These are phyloP conservation scores for Trichoderma pleuroti DNA, from an alignment of 2,329 filamentous ascomycete genomes.

Conservation along the genomic window DNA sequence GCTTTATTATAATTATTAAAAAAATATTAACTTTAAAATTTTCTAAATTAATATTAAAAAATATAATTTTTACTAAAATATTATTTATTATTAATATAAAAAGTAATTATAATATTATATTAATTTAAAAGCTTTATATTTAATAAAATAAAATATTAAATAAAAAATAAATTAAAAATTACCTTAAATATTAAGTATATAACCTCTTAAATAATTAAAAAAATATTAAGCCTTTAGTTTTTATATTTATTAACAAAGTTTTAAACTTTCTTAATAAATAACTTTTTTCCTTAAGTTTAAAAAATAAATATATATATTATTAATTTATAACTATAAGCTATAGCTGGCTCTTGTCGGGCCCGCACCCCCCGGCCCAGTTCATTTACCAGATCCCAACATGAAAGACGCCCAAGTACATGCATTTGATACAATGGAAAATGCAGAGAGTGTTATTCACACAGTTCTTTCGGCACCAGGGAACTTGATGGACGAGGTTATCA, in stretches of 20 bases:
- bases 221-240: background rate
- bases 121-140: background rate
- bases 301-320: too few species aligned
- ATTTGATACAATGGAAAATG: background rate
- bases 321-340: too few species aligned
- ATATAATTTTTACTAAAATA: too few species aligned
- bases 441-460: background rate
- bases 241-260: constrained; percentile 8
- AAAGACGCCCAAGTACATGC: background rate
- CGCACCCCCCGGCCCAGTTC: background rate
- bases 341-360: background rate
- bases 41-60: background rate
- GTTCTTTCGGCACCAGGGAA: background rate
- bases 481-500: background rate
- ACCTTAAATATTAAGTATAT: background rate
- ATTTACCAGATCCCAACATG: background rate
- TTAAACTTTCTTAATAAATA: background rate
- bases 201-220: background rate
- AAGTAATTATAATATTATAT: background rate
- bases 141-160: background rate
- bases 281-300: too few species aligned
- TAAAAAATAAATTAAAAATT: background rate
- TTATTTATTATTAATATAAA: background rate
- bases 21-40: background rate
- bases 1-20: background rate